These are phyloP conservation scores for Karstenula rhodostoma DNA, from an alignment of 2,329 filamentous ascomycete species.

Conservation along the genomic window DNA sequence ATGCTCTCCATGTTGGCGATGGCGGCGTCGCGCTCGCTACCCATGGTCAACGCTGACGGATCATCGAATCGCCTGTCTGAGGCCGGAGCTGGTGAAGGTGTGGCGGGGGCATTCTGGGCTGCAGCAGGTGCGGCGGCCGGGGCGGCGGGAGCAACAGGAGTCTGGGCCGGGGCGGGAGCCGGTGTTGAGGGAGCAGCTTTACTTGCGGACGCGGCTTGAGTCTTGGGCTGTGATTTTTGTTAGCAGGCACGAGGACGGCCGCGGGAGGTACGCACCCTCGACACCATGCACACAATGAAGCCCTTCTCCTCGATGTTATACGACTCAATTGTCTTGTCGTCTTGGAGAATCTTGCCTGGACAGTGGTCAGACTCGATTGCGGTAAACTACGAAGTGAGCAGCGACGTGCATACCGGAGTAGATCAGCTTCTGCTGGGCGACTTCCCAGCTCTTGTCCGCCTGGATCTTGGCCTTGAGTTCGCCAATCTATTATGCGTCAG, in stretches of 20 bases:
- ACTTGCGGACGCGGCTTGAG: slow-evolving; percentile 59
- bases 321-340: slow-evolving; percentile 94
- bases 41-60: slow-evolving; percentile 84
- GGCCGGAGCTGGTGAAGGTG: slow-evolving; percentile 59
- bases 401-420: slow-evolving; percentile 78
- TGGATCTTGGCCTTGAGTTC: slow-evolving; percentile 92
- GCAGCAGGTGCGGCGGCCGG: slow-evolving; percentile 49
- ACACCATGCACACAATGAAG: slow-evolving; percentile 98
- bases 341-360: slow-evolving; percentile 94
- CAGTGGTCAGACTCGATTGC: slow-evolving; percentile 34
- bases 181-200: slow-evolving; percentile 67
- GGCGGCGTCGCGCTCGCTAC: slow-evolving; percentile 79
- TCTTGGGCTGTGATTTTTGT: slow-evolving; percentile 70
- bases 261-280: slow-evolving; percentile 72
- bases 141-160: slow-evolving; percentile 64
- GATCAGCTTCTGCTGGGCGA: slow-evolving; percentile 91
- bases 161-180: slow-evolving; percentile 54
- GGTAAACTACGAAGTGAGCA: slow-evolving; percentile 19
- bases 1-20: slow-evolving; percentile 96
- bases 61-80: slow-evolving; percentile 65
- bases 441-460: slow-evolving; percentile 92
- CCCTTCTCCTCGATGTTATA: slow-evolving; percentile 99
- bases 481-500: slow-evolving; percentile 69
- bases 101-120: slow-evolving; percentile 58
- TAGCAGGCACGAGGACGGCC: slow-evolving; percentile 23